Evolutionary conservation across 2,329 filamentous ascomycete species (phyloP).

Genomic region (Ophiostoma sp.): DNA sequence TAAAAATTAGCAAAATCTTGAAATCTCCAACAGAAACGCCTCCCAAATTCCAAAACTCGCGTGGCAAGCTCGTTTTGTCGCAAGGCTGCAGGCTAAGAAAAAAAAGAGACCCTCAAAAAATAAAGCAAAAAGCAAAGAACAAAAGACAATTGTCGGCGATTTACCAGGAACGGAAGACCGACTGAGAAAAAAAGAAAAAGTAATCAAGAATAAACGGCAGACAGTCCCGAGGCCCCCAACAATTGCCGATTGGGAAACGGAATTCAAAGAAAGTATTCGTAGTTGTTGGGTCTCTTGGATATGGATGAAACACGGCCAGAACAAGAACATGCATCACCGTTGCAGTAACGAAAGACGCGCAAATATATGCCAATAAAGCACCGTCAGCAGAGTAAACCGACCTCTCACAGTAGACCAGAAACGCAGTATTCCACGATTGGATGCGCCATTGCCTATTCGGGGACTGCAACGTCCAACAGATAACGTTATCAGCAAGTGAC

Average conservation of each 20-base stretch:
- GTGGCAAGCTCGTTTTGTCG: background rate
- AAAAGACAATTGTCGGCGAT: background rate
- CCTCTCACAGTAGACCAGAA: background rate
- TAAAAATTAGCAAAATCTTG: background rate
- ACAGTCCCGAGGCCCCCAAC: slow-evolving; percentile 15
- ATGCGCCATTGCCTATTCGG: background rate
- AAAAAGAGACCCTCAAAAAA: background rate
- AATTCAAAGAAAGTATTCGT: background rate
- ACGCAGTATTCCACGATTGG: background rate
- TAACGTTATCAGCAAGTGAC: no score
- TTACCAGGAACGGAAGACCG: background rate
- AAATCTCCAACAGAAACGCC: background rate
- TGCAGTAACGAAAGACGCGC: background rate
- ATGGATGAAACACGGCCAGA: no score
- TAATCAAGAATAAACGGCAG: background rate
- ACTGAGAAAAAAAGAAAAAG: background rate
- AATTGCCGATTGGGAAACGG: background rate
- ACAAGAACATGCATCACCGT: background rate
- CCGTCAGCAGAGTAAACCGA: background rate
- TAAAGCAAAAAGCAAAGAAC: background rate
- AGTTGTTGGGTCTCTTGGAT: background rate
- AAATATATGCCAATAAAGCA: background rate
- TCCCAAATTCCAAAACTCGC: background rate
- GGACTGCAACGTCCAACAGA: background rate
- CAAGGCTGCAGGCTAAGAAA: background rate